These are phyloP conservation scores for Fusarium sp. DNA, from an alignment of 2,329 filamentous ascomycete genomes.

Conservation along the genomic window DNA sequence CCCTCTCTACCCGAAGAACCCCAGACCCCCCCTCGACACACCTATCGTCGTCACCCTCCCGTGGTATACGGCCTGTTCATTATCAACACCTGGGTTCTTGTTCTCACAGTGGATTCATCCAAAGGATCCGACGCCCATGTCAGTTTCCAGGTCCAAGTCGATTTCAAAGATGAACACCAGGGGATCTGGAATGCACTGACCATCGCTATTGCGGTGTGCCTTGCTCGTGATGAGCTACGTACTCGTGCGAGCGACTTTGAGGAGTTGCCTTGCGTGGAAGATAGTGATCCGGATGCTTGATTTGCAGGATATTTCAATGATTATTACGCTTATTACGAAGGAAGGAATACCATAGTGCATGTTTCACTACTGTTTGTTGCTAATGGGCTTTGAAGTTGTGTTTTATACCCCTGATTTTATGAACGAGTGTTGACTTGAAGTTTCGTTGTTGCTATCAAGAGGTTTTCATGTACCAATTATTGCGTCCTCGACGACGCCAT, in stretches of 20 bases:
- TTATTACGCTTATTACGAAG: background rate
- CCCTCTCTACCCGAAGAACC: background rate
- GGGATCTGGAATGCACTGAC: conserved; percentile 59
- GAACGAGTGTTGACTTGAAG: background rate
- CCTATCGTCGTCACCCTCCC: conserved; percentile 49
- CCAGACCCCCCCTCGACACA: conserved; percentile 8
- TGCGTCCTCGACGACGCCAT: background rate
- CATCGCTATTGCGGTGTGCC: conserved; percentile 52
- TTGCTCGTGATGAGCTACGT: conserved; percentile 54
- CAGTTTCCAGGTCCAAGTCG: conserved; percentile 56
- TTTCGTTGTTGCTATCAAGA: conserved; percentile 8
- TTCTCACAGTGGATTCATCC: conserved; percentile 54
- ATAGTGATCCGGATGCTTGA: conserved; percentile 54
- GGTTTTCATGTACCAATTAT: conserved; percentile 1
- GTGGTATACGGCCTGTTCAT: conserved; percentile 58
- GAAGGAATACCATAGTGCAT: background rate
- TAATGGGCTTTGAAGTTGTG: background rate
- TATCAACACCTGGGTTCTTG: conserved; percentile 52
- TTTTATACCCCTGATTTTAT: conserved; percentile 11
- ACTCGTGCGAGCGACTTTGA: conserved; percentile 51
- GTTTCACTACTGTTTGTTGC: background rate
- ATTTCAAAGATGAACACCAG: conserved; percentile 53
- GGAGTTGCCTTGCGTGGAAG: conserved; percentile 40
- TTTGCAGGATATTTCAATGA: background rate
- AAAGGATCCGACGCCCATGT: conserved; percentile 50